phyloP scores from a whole-genome alignment of 345 rosid species.

The Eucalyptus globulus region DNA sequence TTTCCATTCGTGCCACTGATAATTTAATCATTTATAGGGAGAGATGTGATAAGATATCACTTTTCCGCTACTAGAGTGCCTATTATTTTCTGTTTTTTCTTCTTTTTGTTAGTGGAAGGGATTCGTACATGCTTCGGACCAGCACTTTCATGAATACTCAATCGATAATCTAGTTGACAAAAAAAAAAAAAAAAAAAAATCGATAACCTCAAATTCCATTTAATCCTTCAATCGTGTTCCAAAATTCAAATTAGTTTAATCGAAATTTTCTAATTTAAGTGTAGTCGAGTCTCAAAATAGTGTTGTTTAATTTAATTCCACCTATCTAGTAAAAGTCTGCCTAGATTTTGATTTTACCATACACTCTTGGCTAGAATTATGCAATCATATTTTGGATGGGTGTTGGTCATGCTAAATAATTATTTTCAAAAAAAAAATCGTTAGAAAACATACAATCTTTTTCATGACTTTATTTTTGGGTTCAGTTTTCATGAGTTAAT shows the following conservation, averaged over 20 bases:
- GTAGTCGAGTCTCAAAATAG: rapidly evolving
- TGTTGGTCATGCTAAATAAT: not conserved
- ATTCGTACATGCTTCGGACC: not conserved
- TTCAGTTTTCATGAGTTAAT: not conserved
- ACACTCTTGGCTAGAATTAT: not conserved
- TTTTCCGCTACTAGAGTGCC: not conserved
- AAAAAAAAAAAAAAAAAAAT: too few species aligned
- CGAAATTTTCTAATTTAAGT: not conserved
- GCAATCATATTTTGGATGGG: not conserved
- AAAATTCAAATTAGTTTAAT: too few species aligned
- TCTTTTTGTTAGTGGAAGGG: not conserved
- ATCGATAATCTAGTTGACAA: not conserved
- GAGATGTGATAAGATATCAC: not conserved
- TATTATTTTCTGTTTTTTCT: not conserved
- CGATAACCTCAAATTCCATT: not conserved
- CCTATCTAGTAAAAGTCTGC: not conserved
- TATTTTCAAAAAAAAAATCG: not conserved
- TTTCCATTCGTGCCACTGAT: rapidly evolving
- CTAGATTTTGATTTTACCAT: not conserved
- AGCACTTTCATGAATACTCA: not conserved
- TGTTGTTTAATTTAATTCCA: not conserved
- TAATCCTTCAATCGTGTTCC: not conserved
- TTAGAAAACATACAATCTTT: not conserved
- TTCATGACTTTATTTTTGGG: not conserved
- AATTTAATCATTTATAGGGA: not conserved